phyloP scores from a whole-genome alignment of 768 basidiomycete genomes.

The Suillus alpinus region DNA sequence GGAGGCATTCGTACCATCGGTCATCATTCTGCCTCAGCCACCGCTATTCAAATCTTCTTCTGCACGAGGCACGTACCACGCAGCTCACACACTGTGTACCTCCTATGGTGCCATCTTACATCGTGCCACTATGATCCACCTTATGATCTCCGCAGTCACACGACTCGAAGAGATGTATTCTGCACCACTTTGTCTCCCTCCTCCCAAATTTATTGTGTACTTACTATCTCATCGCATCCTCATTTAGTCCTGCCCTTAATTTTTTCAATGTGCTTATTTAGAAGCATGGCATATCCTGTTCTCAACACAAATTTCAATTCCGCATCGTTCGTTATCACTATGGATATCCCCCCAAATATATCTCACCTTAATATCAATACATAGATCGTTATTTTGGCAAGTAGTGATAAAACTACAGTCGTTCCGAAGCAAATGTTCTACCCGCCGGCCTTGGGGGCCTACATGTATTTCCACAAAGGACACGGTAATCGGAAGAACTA shows the following conservation, averaged over 20 bases:
- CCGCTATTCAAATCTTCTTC: constrained; percentile 10
- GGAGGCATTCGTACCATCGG: constrained; percentile 3
- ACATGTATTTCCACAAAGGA: not conserved
- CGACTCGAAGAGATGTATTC: not conserved
- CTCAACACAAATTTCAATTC: not conserved
- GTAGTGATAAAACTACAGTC: not conserved
- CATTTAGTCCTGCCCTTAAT: not conserved
- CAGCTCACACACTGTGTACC: not conserved
- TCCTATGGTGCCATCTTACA: not conserved
- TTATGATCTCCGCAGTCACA: not conserved
- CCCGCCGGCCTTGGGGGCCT: too few species aligned
- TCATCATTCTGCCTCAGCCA: not conserved
- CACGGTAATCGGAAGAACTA: not conserved
- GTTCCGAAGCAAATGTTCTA: not conserved
- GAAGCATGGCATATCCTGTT: not conserved
- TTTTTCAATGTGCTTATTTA: not conserved
- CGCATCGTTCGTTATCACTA: not conserved
- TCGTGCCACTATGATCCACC: not conserved
- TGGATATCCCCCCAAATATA: not conserved
- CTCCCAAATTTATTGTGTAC: not conserved
- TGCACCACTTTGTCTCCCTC: not conserved
- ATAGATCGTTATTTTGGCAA: not conserved
- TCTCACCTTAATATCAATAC: constrained; percentile 1
- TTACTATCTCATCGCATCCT: constrained; percentile 2
- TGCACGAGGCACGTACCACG: not conserved